A percentile compares a stretch with the other conserved stretches of the same genome.
phyloP scores from a whole-genome alignment of 371 early-diverging fungal species.

The Lichtheimia hyalospora region DNA sequence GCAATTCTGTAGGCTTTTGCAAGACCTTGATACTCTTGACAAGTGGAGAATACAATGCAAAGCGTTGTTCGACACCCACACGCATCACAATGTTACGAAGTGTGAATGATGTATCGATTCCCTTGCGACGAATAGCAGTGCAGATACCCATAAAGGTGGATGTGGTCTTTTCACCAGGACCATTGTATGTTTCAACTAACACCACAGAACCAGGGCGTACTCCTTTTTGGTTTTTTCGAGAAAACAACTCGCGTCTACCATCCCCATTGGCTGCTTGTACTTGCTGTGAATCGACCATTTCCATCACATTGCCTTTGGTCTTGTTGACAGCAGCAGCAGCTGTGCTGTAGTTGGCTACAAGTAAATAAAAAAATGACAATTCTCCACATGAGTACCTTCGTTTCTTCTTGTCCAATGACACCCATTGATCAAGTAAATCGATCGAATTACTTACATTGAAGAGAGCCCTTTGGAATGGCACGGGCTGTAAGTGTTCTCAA shows the following conservation, averaged over 20 bases:
- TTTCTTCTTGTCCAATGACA: no score
- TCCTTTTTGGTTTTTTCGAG: constrained; percentile 52
- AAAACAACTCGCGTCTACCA: constrained; percentile 60
- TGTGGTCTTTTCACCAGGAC: constrained; percentile 64
- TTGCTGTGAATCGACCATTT: constrained; percentile 62
- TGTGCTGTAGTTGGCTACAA: constrained; percentile 5
- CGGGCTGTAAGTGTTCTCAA: constrained; percentile 1
- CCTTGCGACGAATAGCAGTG: constrained; percentile 80
- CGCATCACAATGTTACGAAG: constrained; percentile 81
- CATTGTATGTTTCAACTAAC: constrained; percentile 71
- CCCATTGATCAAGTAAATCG: no score
- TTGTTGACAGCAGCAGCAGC: constrained; percentile 14
- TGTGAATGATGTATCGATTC: constrained; percentile 76
- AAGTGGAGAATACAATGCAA: constrained; percentile 80
- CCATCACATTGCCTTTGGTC: constrained; percentile 65
- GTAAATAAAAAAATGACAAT: not conserved
- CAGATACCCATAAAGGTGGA: constrained; percentile 78
- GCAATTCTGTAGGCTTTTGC: constrained; percentile 57
- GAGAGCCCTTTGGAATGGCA: not conserved
- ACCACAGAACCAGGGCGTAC: constrained; percentile 72
- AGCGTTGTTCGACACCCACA: constrained; percentile 83
- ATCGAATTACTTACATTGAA: not conserved
- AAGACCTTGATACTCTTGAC: constrained; percentile 75
- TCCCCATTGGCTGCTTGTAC: constrained; percentile 60
- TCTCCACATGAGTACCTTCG: no score